Evolutionary conservation across 495 filamentous ascomycete species (phyloP), one percentile per base, ranked within the genome.

Genomic region (Penicillium riverlandense): DNA sequence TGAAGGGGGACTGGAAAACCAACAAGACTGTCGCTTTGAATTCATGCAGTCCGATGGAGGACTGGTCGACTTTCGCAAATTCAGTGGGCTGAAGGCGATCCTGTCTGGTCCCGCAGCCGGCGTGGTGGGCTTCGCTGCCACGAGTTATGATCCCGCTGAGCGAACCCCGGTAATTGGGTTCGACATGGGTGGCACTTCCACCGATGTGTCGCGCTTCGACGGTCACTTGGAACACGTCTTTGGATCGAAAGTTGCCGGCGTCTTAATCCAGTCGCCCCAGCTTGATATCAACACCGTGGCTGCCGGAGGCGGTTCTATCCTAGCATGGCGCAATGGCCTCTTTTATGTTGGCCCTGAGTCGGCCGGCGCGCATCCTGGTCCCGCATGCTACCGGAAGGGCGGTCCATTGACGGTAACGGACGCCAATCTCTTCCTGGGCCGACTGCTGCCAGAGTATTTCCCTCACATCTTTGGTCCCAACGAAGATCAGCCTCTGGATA

Each of bases 261-360:
- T 98, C 6, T 88, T 90, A 0, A 94, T 97, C 30, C 92, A 97
- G 54, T 90, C 84, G 0, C 92, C 92, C 0, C 92, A 97, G 54
- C 78, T 98, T 1, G 92, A 98, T 65, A 96, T 98, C 65, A 97
- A 97, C 63, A 98, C 92, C 0, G 91, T 97, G 29, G 91, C 91
- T 13, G 91, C 91, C 13, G 91, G 91, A 34, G 91, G 91, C 43
- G 91, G 91, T 12, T 95, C 89, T 4, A 79, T 88, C 38, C 75
- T 97, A 4, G 88, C 90, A 54, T 97, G 84, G 74, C 79, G 82
- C 37, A 96, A 97, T 49, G 91, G 92, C 6, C 70, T 97, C 9
- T 97, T 97, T 54, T 89, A 94, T n/a, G 91, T 96, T 28, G 91
- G 91, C 0, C 91, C 91, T 4, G 92, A 97, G 59, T 95, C 88